Evolutionary conservation across 495 filamentous ascomycete genomes (phyloP), one percentile per base, ranked within the genome.

Genomic region (Hyphodiscus hymeniophilus): DNA sequence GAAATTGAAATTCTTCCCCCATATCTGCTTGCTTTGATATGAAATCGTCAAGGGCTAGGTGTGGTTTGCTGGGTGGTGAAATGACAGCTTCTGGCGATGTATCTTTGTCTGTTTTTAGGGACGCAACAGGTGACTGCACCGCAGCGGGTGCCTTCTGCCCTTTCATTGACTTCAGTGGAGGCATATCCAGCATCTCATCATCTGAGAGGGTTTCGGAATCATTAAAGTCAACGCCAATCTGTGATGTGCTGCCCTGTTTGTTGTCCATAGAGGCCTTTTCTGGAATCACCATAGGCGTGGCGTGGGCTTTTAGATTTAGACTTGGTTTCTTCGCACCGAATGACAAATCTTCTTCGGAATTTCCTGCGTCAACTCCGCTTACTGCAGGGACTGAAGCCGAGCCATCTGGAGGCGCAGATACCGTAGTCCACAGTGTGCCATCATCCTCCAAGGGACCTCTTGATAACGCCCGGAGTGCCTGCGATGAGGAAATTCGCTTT

Each of bases 151-250:
- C 42, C 33, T 31, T 55, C 52, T 15, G 57, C 58, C 3, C 54
- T 41, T 1, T 65, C 57, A 13, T 60, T 51, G 23, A 47, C 50
- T 11, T 60, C 52, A 55, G 52, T 38, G 49, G 57, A 38, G 43
- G 58, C 59, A 52, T 65, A 63, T 42, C 66, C 53, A 38, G 58
- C 54, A 52, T 42, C 10, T 54, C 55, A 31, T 58, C 47, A 15
- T 58, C 51, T 11, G 45, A 52, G 28, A 34, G 17, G 18, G 43
- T 41, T 40, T 59, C 38, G 48, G 52, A 43, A 62, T 51, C 34
- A 12, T 40, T 4, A 5, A 4, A 5, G 12, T 40, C 16, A 12
- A 21, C 38, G 5, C 8, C 16, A 12, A 4, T 40, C 17, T 20
- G 33, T 36, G 13, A 17, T 4, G 33, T 3, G 33, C 33, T 7